Evolutionary conservation across 1,284 basidiomycete species (phyloP), one percentile per base, ranked within the genome.

Genomic region (Sanghuangporus weigelae): DNA sequence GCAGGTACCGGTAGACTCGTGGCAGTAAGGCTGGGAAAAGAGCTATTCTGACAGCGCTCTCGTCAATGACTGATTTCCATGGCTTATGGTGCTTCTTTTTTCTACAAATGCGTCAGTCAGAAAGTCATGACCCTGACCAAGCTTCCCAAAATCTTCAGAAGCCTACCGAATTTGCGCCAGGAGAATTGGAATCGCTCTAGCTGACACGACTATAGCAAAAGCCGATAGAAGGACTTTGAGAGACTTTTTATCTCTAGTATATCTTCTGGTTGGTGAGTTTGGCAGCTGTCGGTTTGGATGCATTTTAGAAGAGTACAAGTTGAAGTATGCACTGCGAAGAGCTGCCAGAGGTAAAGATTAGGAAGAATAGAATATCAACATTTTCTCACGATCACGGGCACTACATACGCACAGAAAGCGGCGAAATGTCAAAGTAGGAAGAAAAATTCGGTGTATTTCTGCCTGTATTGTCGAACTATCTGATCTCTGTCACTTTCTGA

Each of bases 11-110:
- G 36, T 63, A 67, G 3, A 59, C 12, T 21, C 42, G 40, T 31
- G 66, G 66, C 19, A 67, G 58, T 1, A 60, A 19, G 38, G 62
- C 49, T 7, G 54, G 57, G 50, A 66, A 65, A 14, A 61, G 23
- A 21, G 66, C 59, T 12, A 63, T 44, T 35, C 63, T 57, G 36
- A 66, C 36, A 23, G 57, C 16, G 11, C 21, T 55, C 44, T 31
- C 19, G 40, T 59, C 53, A n/a, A 54, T 8, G 14, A n/a, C n/a
- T 2, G 4, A 1, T 19, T 31, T 54, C 4, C 16, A 12, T 38
- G 7, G 35, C n/a, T 36, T 31, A 16, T n/a, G 7, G n/a, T 16
- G 8, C 31, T 53, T 35, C 21, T 31, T 35, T 14, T 31, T 35
- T 14, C 51, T 53, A 31, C 11, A 12, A 36, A 14, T 7, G 10